Base-by-base conservation (phyloP, 139 green algal genomes). In the Astrephomene gubernaculifera region DNA sequence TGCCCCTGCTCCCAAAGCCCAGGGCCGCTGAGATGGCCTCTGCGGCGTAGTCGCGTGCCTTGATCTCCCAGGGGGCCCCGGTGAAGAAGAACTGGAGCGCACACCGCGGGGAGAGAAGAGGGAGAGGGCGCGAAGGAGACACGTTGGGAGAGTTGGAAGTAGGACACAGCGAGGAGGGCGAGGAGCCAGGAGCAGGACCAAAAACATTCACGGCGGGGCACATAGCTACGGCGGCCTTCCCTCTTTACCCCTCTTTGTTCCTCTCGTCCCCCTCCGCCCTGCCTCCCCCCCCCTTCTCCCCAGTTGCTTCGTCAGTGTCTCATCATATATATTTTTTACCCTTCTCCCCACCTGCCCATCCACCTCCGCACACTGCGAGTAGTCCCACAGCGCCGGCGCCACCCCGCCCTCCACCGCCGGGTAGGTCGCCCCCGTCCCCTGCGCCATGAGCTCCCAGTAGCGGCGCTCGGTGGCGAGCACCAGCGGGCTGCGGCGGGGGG, bases 351-450 rank as follows among this genome's bases (percentile, higher is more conserved):
- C 79, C 79, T 85, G 79, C 0, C 82, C 82, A 39, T 81, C 53
- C 78, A 92, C 89, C 70, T 94, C 90, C 36, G 87, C 89, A 74
- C 92, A 93, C 60, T 91, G 45, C 2, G 73, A 90, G 90, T 94
- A 92, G 65, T 89, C 83, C 52, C 71, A 93, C n/a, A 92, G 60
- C 8, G 25, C 12, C 19, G 90, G 83, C n/a, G 54, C 60, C 4
- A 61, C 71, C 44, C 43, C 44, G 1, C 41, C 35, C 8, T 60
- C 29, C 14, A 82, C 17, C 27, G 44, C 8, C n/a, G 85, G 69
- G 57, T 91, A 91, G 7, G 17, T 33, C 38, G 70, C 31, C 2
- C 69, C 70, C 8, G 83, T 89, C 71, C 69, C 87, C 44, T 88
- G 25, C 21, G 25, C 14, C 71, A 90, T 89, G 14, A 76, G 35